Evolutionary conservation across 805 yeast species (phyloP).

Genomic region (Blastobotrys mokoenaii): DNA sequence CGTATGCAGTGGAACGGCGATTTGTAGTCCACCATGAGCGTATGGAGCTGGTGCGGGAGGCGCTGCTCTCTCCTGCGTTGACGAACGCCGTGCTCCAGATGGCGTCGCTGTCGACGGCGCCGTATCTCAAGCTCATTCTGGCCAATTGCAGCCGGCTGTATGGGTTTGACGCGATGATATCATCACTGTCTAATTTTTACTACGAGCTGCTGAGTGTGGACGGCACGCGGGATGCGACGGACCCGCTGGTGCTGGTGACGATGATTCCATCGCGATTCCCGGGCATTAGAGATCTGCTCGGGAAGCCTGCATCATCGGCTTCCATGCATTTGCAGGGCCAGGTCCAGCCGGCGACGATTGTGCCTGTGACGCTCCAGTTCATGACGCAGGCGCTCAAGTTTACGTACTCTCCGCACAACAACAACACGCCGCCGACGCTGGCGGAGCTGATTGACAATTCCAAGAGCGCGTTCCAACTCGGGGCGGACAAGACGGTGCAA

Average conservation of each 20-base stretch:
- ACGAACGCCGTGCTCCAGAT: constrained; percentile 13
- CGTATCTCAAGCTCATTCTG: constrained; percentile 8
- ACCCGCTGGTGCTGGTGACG: not conserved
- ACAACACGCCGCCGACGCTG: constrained; percentile 73
- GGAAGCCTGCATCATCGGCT: not conserved
- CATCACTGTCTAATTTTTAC: constrained; percentile 59
- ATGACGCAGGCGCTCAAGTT: constrained; percentile 41
- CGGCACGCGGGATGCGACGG: not conserved
- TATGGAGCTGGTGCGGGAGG: constrained; percentile 7
- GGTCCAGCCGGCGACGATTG: constrained; percentile 5
- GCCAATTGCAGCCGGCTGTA: constrained; percentile 47
- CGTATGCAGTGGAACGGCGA: constrained; percentile 57
- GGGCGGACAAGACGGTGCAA: constrained; percentile 29
- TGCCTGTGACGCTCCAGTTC: constrained; percentile 27
- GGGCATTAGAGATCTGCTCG: not conserved
- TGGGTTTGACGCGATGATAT: constrained; percentile 65
- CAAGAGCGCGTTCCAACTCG: constrained; percentile 58
- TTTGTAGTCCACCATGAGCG: constrained; percentile 28
- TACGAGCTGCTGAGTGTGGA: constrained; percentile 52
- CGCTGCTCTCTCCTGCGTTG: constrained; percentile 10
- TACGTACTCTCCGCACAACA: constrained; percentile 46
- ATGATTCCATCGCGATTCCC: not conserved
- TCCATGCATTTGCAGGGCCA: not conserved
- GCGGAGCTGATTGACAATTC: constrained; percentile 74
- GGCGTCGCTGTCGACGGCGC: constrained; percentile 3